Percentiles rank a stretch among this genome's conserved stretches.
Conservation (phyloP, 768 basidiomycete genomes). For the Goffeauzyma gilvescens region DNA sequence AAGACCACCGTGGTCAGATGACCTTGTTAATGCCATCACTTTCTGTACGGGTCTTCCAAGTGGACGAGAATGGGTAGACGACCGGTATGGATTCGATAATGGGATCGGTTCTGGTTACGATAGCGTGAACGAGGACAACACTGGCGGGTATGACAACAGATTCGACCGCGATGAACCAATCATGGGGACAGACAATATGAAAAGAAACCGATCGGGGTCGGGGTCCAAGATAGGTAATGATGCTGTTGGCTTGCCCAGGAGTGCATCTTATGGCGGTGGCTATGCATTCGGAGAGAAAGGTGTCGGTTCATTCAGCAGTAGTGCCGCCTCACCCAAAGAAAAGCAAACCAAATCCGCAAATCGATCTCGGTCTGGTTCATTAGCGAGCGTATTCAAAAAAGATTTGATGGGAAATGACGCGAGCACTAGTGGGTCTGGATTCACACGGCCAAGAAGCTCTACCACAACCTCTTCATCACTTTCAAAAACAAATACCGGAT, state of each 20-base stretch:
- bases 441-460: no score
- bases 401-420: conserved; percentile 6
- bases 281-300: conserved; percentile 27
- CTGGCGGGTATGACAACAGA: no score
- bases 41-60: conserved; percentile 52
- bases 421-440: no score
- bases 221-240: no score
- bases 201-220: no score
- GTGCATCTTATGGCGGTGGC: conserved; percentile 8
- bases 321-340: neutral
- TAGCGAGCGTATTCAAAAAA: conserved; percentile 8
- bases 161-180: no score
- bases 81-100: no score
- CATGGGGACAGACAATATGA: no score
- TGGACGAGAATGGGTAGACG: conserved; percentile 47
- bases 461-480: no score
- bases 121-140: neutral
- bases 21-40: conserved; percentile 55
- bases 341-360: neutral
- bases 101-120: neutral
- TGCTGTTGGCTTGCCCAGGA: neutral
- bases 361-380: conserved; percentile 1
- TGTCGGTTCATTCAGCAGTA: conserved; percentile 11
- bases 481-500: no score
- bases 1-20: conserved; percentile 59